A percentile compares a stretch with the other conserved stretches of the same genome.
phyloP scores from a whole-genome alignment of 176 grass and related monocot species.

The Canna indica region DNA sequence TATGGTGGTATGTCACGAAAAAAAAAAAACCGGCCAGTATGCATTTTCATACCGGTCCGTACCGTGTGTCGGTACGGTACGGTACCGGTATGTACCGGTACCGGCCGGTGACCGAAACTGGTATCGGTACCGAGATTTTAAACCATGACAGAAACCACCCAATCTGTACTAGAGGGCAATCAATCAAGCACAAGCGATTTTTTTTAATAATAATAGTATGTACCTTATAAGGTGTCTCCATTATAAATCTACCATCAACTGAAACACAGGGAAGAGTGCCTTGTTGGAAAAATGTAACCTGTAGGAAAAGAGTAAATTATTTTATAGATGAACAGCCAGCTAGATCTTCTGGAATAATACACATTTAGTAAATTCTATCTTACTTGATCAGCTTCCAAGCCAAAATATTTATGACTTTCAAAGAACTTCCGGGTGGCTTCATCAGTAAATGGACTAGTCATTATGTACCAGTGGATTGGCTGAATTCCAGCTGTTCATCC shows the following conservation, averaged over 20 bases:
- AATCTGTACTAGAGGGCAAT: background rate
- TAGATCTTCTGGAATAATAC: no score
- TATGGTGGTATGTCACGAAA: no score
- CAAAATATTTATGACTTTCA: constrained; percentile 85
- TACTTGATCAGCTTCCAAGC: constrained; percentile 88
- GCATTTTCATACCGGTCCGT: no score
- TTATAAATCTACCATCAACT: constrained; percentile 89
- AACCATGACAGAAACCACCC: no score
- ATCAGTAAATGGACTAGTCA: constrained; percentile 97
- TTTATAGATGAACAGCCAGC: background rate
- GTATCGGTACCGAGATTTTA: no score
- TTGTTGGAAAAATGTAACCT: constrained; percentile 99
- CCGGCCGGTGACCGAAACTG: no score
- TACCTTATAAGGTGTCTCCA: constrained; percentile 90
- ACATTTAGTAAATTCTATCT: constrained; percentile 15
- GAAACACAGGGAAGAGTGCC: constrained; percentile 92
- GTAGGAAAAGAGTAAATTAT: constrained; percentile 3
- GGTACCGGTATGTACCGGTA: no score
- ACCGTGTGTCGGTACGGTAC: no score
- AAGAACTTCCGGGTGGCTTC: constrained; percentile 80
- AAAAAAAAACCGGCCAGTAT: no score
- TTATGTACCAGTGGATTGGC: constrained; percentile 94
- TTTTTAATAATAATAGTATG: background rate
- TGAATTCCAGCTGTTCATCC: constrained; percentile 30
- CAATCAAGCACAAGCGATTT: background rate